Base-by-base conservation (phyloP, 2,329 filamentous ascomycete genomes). In the Penicillium frequentans region DNA sequence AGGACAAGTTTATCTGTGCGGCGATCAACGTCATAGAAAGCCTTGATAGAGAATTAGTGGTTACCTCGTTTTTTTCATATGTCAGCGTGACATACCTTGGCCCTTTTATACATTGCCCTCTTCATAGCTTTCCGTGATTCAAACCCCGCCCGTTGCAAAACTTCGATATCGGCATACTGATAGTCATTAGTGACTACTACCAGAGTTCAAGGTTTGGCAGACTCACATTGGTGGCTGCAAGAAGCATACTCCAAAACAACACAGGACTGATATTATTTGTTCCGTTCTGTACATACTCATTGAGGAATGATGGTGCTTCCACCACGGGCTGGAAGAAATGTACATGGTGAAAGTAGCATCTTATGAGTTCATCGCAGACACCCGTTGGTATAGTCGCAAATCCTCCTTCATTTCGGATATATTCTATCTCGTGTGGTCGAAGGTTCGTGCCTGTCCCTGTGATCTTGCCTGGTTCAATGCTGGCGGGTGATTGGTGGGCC, bases 1-100 rank as follows among this genome's bases (percentile, higher is more conserved):
- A 59, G 49, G 10, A 49, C 39, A 24, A 59, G 39, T 48, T 47
- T 54, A n/a, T 53, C 44, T 27, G 33, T 26, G 23, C 57, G 54
- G 14, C 44, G 52, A n/a, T 59, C 58, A 7, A 55, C 29, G 33
- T 63, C 60, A 31, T 59, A 63, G 26, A 62, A 44, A 4, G 58
- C 55, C 58, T 61, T 23, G 3, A 27, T 24, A 5, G 27, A 7
- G 23, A 13, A 29, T 45, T 24, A 52, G 49, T n/a, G 3, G 21
- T 26, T 14, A 21, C 21, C 2, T 19, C n/a, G n/a, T 4, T 10
- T 19, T 21, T 0, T 10, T n/a, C 13, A 24, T 29, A 27, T n/a
- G 6, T 19, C 14, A 19, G 5, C 21, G n/a, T 33, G 21, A 47
- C 21, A 39, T 47, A 59, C 60, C 52, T 62, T 62, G 21, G 58